Percentiles rank a stretch among this genome's conserved stretches.
These are phyloP conservation scores for Colletotrichum sp. DNA, from an alignment of 2,329 filamentous ascomycete species.

Conservation along the genomic window DNA sequence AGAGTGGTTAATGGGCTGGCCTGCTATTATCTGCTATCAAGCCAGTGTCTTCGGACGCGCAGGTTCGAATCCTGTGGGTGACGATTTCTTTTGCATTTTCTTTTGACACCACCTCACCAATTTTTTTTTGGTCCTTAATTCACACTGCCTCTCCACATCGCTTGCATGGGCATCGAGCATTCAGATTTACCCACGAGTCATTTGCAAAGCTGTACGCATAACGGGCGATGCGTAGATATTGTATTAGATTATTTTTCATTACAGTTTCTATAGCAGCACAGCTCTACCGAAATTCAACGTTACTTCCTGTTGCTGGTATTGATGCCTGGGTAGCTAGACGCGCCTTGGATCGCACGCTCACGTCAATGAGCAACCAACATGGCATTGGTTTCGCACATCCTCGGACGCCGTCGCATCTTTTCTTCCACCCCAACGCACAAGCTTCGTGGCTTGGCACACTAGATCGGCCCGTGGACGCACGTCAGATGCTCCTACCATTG, in stretches of 20 bases:
- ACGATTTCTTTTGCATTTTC: neutral
- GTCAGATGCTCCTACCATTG: neutral
- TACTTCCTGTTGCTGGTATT: neutral
- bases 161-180: neutral
- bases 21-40: constrained; percentile 6
- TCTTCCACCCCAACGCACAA: neutral
- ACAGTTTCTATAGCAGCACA: neutral
- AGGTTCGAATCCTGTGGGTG: constrained; percentile 23
- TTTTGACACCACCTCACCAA: fast-evolving
- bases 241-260: neutral
- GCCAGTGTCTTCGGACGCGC: constrained; percentile 22
- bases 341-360: neutral
- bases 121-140: neutral
- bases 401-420: neutral
- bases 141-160: neutral
- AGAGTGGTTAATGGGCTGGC: constrained; percentile 23
- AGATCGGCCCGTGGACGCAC: neutral
- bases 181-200: neutral
- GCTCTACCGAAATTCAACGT: neutral
- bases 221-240: neutral
- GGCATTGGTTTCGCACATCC: neutral
- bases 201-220: neutral
- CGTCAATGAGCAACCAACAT: neutral
- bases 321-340: neutral
- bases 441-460: neutral